These are phyloP conservation scores for Hypoxylon crocopeplum DNA, from an alignment of 495 filamentous ascomycete genomes.

Conservation along the genomic window DNA sequence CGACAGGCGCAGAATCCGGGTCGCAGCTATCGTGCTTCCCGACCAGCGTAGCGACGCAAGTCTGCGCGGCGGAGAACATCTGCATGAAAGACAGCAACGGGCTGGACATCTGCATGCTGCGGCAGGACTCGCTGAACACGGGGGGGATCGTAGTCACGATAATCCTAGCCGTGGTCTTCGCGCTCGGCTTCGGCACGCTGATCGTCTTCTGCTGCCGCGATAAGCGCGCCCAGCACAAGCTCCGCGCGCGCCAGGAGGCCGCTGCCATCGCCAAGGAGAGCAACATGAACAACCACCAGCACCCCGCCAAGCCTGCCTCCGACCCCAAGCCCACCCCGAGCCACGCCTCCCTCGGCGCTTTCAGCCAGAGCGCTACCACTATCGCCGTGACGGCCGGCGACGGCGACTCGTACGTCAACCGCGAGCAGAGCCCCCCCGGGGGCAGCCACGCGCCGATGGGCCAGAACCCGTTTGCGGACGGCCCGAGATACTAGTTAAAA, in stretches of 20 bases:
- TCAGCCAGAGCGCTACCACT: too few relatives aligned
- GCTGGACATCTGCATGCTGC: conserved; percentile 51
- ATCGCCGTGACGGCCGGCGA: too few relatives aligned
- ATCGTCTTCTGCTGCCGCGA: conserved; percentile 52
- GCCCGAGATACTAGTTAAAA: conserved; percentile 7
- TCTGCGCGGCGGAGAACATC: conserved; percentile 53
- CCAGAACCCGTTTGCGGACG: conserved; percentile 22
- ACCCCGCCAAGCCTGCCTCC: neutral
- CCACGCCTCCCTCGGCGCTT: too few relatives aligned
- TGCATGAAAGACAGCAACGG: conserved; percentile 48
- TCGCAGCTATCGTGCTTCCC: conserved; percentile 47
- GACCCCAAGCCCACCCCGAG: too few relatives aligned
- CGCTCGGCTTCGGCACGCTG: conserved; percentile 37
- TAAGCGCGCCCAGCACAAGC: conserved; percentile 40
- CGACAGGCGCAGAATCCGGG: conserved; percentile 42
- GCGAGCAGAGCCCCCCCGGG: neutral
- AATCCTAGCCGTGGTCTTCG: conserved; percentile 46
- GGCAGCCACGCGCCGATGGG: neutral
- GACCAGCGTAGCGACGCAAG: conserved; percentile 36
- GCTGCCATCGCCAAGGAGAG: conserved; percentile 46
- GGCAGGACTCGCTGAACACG: conserved; percentile 41
- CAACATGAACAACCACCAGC: conserved; percentile 42
- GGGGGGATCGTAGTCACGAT: conserved; percentile 52
- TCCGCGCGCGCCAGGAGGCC: conserved; percentile 42
- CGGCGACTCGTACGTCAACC: too few relatives aligned